phyloP scores from a whole-genome alignment of 768 basidiomycete species.

The Pisolithus microcarpus region DNA sequence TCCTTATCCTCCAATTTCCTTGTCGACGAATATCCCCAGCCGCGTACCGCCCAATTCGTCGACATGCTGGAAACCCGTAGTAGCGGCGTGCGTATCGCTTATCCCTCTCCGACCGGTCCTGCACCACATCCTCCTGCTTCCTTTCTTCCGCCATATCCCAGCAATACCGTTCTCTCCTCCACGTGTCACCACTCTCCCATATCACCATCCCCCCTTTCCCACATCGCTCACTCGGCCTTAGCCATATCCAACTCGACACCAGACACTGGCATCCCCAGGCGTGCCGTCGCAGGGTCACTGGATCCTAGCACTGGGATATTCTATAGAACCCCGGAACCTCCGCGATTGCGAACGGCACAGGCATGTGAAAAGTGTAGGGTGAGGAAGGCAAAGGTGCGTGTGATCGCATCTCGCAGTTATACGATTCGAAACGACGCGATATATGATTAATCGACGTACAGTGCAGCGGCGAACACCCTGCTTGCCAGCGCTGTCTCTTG shows the following conservation, averaged over 20 bases:
- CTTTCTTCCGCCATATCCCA: neutral
- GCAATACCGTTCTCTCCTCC: neutral
- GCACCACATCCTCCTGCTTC: neutral
- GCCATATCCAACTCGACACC: neutral
- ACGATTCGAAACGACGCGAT: neutral
- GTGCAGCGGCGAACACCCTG: conserved; percentile 68
- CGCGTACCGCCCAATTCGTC: neutral
- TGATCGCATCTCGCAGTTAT: neutral
- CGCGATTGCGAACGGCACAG: conserved; percentile 61
- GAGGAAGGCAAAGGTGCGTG: conserved; percentile 64
- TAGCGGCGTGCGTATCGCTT: neutral
- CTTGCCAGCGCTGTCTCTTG: conserved; percentile 56
- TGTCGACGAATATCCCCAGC: neutral
- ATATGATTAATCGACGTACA: conserved; percentile 17
- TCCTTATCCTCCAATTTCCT: neutral
- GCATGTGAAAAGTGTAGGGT: conserved; percentile 71
- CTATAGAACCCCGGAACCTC: conserved; percentile 56
- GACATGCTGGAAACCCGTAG: neutral
- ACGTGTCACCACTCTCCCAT: neutral
- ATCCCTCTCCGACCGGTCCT: neutral
- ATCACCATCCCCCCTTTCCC: conserved; percentile 1
- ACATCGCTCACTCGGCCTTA: conserved; percentile 1
- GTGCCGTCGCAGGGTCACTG: conserved; percentile 49
- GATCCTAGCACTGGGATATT: conserved; percentile 62
- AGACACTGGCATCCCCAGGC: conserved; percentile 9